phyloP scores from a whole-genome alignment of 306 rosid genomes.

The Cotoneaster glaucophyllus region DNA sequence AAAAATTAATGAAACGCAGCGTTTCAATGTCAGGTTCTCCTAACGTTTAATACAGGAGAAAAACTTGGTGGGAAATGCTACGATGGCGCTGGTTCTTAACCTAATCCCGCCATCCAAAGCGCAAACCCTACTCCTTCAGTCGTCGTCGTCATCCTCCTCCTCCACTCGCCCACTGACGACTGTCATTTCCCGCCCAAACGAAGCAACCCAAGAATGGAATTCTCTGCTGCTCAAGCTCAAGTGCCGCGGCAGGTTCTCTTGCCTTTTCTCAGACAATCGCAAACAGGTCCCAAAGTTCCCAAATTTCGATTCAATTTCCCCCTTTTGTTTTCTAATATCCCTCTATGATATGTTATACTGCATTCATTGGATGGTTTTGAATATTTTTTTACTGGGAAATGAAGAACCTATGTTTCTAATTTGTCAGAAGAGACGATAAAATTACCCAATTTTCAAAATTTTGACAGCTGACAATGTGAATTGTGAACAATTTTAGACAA shows the following conservation, averaged over 20 bases:
- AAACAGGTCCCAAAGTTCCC: slow-evolving; percentile 39
- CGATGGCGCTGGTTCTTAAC: slow-evolving; percentile 59
- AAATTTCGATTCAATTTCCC: neutral
- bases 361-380: neutral
- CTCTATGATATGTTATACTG: neutral
- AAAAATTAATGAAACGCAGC: neutral
- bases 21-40: neutral
- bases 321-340: neutral
- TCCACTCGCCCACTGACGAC: slow-evolving; percentile 6
- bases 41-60: neutral
- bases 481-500: neutral
- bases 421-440: neutral
- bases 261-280: slow-evolving; percentile 69
- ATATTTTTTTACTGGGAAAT: neutral
- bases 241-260: slow-evolving; percentile 49
- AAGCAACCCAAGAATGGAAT: slow-evolving; percentile 26
- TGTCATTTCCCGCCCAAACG: slow-evolving; percentile 11
- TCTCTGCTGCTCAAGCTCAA: slow-evolving; percentile 44
- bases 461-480: neutral
- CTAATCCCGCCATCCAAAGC: slow-evolving; percentile 38
- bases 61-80: neutral
- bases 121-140: slow-evolving; percentile 9
- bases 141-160: neutral
- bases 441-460: neutral
- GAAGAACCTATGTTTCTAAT: neutral